A percentile compares a stretch with the other conserved stretches of the same genome.
Evolutionary conservation across 2,329 filamentous ascomycete species (phyloP).

Genomic region (Phialophora macrospora): DNA sequence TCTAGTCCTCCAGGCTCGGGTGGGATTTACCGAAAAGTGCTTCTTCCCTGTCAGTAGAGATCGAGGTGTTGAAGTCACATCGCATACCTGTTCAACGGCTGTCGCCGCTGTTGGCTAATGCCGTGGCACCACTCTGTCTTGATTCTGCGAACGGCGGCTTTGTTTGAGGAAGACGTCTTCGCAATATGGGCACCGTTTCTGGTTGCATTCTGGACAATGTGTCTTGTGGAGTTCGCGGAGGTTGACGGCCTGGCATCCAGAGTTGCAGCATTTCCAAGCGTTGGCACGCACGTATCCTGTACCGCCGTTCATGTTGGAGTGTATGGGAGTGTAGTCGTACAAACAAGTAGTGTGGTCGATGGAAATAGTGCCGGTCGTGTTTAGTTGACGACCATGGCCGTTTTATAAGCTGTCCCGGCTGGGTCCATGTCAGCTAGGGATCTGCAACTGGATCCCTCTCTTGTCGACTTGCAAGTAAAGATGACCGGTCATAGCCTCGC

Average conservation of each 20-base stretch:
- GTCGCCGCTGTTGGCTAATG: background rate
- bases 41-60: background rate
- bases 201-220: constrained; percentile 4
- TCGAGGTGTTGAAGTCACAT: background rate
- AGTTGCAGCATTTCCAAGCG: constrained; percentile 2
- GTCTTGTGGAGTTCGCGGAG: background rate
- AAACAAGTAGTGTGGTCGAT: background rate
- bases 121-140: background rate
- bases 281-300: background rate
- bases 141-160: background rate
- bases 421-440: background rate
- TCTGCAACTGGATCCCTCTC: background rate
- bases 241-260: background rate
- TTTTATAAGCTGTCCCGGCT: background rate
- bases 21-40: background rate
- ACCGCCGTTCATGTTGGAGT: background rate
- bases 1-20: background rate
- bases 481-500: background rate
- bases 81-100: background rate
- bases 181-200: background rate
- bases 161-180: background rate
- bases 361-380: background rate
- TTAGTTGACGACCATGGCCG: background rate
- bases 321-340: background rate
- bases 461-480: background rate